Base-by-base conservation (phyloP, 2,329 filamentous ascomycete species). In the Pseudogymnoascus sp. region DNA sequence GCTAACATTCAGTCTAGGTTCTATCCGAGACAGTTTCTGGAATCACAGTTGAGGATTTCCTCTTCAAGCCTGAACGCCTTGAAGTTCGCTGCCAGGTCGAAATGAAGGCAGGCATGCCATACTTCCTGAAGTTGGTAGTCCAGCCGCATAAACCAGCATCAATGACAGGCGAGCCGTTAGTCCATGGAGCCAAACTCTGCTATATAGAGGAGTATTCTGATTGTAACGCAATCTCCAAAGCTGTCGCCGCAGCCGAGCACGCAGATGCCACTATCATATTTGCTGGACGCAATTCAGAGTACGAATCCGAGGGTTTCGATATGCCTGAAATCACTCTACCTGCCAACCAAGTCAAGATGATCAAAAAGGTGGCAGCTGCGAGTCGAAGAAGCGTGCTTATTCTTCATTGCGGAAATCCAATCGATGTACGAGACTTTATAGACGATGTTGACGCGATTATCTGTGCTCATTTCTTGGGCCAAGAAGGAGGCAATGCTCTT, bases 401-500 rank as follows among this genome's bases (percentile, higher is more conserved):
- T 0, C 62, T 68, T 11, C 61, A 65, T 43, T 67, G 65, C 25
- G 66, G 67, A 2, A 67, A 67, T 21, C 65, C 67, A 5, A 67
- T 68, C 31, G 65, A 67, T 38, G 55, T 68, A 9, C 41, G 41
- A 45, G 21, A 25, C 21, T 45, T 45, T 12, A 25, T 45, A 25
- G 76, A 78, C 9, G 86, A 86, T 70, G 78, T 87, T 33, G 84
- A 81, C 6, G 84, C 82, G n/a, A 81, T 87, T 59, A 67, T 86
- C 4, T 84, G 79, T 69, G 82, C 81, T 25, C 80, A 81, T 68
- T 75, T 85, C 35, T 82, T 83, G 0, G 84, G 85, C 12, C 79
- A 87, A 66, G 80, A 87, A 68, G 81, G 79, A 28, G 84, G 84
- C n/a, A 87, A 88, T 65, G 89, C 91, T 0, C 78, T 96, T 2